phyloP scores from a whole-genome alignment of 2,329 filamentous ascomycete genomes.

The Aureobasidium sp. region DNA sequence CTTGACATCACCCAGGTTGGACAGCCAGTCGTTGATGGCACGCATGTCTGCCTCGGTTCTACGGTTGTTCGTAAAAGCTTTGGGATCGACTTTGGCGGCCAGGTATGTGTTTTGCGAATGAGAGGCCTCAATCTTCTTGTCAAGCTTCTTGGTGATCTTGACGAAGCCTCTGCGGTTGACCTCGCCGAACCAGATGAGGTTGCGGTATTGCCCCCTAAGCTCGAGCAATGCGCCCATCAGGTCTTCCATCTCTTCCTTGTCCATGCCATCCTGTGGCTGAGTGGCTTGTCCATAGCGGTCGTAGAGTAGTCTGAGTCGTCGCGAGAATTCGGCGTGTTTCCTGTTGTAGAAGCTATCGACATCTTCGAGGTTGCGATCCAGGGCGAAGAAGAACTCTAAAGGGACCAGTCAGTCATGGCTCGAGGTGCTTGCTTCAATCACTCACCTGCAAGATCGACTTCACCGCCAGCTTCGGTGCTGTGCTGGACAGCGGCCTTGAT shows the following conservation, averaged over 20 bases:
- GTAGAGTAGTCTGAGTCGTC: conserved; percentile 76
- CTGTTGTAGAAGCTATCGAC: conserved; percentile 97
- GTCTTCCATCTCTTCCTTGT: conserved; percentile 84
- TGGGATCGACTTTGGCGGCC: conserved; percentile 80
- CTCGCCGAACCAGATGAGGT: conserved; percentile 95
- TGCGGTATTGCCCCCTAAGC: conserved; percentile 75
- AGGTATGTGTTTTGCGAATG: conserved; percentile 74
- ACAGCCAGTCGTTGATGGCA: conserved; percentile 84
- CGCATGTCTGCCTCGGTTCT: conserved; percentile 51
- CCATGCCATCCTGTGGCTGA: conserved; percentile 62
- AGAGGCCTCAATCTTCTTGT: conserved; percentile 78
- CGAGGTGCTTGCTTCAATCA: conserved; percentile 17
- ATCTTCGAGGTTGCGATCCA: conserved; percentile 95
- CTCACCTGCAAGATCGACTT: conserved; percentile 86
- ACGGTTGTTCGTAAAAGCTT: conserved; percentile 72
- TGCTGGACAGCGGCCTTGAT: conserved; percentile 68
- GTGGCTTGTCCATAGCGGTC: conserved; percentile 73
- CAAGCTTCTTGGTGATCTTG: conserved; percentile 98
- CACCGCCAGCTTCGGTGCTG: conserved; percentile 56
- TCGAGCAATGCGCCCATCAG: conserved; percentile 84
- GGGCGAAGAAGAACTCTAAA: conserved; percentile 88
- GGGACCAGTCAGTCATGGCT: conserved; percentile 19
- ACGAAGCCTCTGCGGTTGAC: conserved; percentile 91
- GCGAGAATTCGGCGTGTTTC: conserved; percentile 76
- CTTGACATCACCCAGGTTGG: conserved; percentile 68